phyloP scores from a whole-genome alignment of 2,329 filamentous ascomycete species.

The Alternaria sp. region DNA sequence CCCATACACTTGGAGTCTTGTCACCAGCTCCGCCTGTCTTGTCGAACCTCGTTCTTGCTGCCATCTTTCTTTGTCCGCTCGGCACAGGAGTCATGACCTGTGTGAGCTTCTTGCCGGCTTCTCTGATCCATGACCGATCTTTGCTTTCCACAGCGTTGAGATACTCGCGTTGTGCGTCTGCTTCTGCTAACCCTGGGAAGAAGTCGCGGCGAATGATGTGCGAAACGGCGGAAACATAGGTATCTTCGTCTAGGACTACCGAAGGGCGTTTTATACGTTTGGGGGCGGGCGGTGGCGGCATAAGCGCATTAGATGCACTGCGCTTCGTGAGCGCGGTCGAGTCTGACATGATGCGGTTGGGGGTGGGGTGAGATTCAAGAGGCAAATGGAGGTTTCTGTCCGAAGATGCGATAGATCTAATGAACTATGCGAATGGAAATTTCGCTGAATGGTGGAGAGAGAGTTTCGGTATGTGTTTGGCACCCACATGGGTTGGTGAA shows the following conservation, averaged over 20 bases:
- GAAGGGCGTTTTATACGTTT: constrained; percentile 93
- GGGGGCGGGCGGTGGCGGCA: constrained; percentile 84
- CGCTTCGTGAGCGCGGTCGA: constrained; percentile 74
- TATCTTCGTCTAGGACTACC: constrained; percentile 90
- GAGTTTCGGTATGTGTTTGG: not conserved
- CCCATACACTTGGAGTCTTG: constrained; percentile 72
- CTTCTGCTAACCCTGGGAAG: constrained; percentile 89
- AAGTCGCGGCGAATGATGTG: constrained; percentile 97
- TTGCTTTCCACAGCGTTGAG: constrained; percentile 89
- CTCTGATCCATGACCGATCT: constrained; percentile 85
- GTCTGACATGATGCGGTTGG: constrained; percentile 38
- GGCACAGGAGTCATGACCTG: constrained; percentile 85
- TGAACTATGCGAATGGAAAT: not conserved
- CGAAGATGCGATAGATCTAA: not conserved
- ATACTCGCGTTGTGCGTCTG: constrained; percentile 89
- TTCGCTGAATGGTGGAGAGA: no score
- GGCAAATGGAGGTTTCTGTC: not conserved
- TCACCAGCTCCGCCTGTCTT: constrained; percentile 36
- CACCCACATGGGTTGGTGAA: constrained; percentile 6
- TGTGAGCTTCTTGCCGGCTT: constrained; percentile 69
- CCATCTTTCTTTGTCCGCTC: constrained; percentile 50
- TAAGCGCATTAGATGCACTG: constrained; percentile 72
- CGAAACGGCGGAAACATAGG: constrained; percentile 88
- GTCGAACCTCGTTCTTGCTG: constrained; percentile 37
- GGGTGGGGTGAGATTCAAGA: not conserved